Base-by-base conservation (phyloP, 768 basidiomycete genomes). In the Lactifluus volemus region DNA sequence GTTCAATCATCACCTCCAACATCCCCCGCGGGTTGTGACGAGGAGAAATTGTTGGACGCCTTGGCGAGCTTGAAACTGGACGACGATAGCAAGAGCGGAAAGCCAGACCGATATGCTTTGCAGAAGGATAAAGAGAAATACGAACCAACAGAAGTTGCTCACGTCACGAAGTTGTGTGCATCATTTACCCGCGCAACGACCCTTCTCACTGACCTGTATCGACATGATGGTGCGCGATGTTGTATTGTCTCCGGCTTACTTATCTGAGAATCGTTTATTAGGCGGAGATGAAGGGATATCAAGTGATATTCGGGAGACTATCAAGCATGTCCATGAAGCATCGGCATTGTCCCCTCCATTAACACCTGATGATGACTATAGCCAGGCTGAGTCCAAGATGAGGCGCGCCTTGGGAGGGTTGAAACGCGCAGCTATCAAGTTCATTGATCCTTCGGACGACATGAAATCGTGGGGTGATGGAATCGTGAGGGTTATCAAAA, bases 321-420 rank as follows among this genome's bases (percentile, higher is more conserved):
- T 11, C 17, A 49, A 41, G 4, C 50, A 58, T 30, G 54, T 67
- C 19, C 47, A 53, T 12, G 50, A 55, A 39, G 49, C 44, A 11
- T 38, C 42, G 3, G 34, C 36, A 11, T 9, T 45, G 5, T 47
- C 32, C 9, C 45, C 62, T 25, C 58, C 49, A 49, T 62, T 52
- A 42, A 67, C 30, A 55, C 61, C 44, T 25, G 71, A 74, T 47
- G 73, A 74, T n/a, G 77, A 79, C 21, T 45, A 74, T 19, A 55
- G 54, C 9, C 77, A 78, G 2, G 71, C 76, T 36, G 72, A 72
- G 19, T 77, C 74, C 21, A 89, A 87, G 69, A 71, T 85, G 14
- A 79, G 82, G 53, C 78, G 85, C 29, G 80, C 83, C 0, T 63
- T 89, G 11, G 87, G 88, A 68, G 75, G 81, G 53, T 66, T 84